phyloP scores from a whole-genome alignment of 2,329 filamentous ascomycete genomes.

The Orbilia quercus region DNA sequence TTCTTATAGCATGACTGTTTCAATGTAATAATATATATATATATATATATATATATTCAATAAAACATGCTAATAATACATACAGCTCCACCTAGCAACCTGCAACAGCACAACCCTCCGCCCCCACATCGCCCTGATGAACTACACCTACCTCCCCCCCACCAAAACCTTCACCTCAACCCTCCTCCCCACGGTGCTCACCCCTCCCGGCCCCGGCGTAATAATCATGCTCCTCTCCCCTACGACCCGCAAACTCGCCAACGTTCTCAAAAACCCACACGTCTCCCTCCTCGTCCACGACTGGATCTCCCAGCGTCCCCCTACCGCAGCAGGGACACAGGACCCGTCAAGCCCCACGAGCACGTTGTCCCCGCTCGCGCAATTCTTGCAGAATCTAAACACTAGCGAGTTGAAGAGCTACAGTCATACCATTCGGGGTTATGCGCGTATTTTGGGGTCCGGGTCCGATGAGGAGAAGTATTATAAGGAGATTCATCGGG shows the following conservation, averaged over 20 bases:
- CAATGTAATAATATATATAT: conserved; percentile 20
- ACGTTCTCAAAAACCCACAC: conserved; percentile 83
- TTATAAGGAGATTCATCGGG: conserved; percentile 84
- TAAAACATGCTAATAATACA: conserved; percentile 7
- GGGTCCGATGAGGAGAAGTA: conserved; percentile 85
- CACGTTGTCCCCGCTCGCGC: conserved; percentile 78
- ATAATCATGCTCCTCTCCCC: conserved; percentile 95
- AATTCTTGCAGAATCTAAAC: conserved; percentile 89
- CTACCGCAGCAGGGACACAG: conserved; percentile 66
- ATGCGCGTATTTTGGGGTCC: conserved; percentile 76
- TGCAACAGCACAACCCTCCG: conserved; percentile 77
- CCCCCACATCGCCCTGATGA: conserved; percentile 97
- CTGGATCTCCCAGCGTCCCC: conserved; percentile 93
- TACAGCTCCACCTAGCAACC: conserved; percentile 91
- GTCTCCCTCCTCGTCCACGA: conserved; percentile 97
- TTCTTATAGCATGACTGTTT: conserved; percentile 21
- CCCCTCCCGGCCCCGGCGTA: conserved; percentile 66
- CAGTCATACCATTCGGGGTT: conserved; percentile 92
- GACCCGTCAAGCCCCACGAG: conserved; percentile 69
- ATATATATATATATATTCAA: too few relatives aligned
- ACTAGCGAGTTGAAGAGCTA: conserved; percentile 87
- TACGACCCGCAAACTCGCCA: conserved; percentile 80
- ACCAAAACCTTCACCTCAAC: conserved; percentile 46
- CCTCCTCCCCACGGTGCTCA: conserved; percentile 51
- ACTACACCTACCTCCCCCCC: conserved; percentile 90